These are phyloP conservation scores for Ceratobasidium sp. DNA, from an alignment of 1,284 basidiomycete species.

Conservation along the genomic window DNA sequence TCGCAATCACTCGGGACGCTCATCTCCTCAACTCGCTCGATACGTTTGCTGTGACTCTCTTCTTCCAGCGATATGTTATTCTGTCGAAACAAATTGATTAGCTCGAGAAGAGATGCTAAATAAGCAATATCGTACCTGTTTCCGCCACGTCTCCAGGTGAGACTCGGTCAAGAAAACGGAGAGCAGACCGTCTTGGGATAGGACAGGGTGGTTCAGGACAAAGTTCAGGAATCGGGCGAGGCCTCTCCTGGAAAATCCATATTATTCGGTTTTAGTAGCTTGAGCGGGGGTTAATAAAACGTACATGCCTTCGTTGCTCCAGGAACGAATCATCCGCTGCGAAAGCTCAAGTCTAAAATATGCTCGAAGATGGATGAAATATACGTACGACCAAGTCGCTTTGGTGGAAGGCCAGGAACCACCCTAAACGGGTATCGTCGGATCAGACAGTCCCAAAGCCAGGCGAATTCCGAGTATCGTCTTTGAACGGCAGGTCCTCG, in stretches of 20 bases:
- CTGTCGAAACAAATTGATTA: background rate
- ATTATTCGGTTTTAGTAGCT: background rate
- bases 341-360: background rate
- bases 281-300: slow-evolving; percentile 17
- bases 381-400: slow-evolving; percentile 85
- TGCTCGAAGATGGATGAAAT: background rate
- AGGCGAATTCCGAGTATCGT: slow-evolving; percentile 91
- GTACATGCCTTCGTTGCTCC: slow-evolving; percentile 81
- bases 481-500: slow-evolving; percentile 74
- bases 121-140: slow-evolving; percentile 59
- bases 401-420: slow-evolving; percentile 90
- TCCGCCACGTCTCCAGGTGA: slow-evolving; percentile 89
- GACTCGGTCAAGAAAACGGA: slow-evolving; percentile 84
- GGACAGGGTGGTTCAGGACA: slow-evolving; percentile 89
- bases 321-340: slow-evolving; percentile 88
- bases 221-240: slow-evolving; percentile 85
- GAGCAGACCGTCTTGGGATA: slow-evolving; percentile 87
- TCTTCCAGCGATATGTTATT: slow-evolving; percentile 75
- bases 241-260: slow-evolving; percentile 69
- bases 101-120: background rate
- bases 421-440: slow-evolving; percentile 90
- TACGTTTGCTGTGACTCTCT: slow-evolving; percentile 83
- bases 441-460: slow-evolving; percentile 85
- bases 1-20: slow-evolving; percentile 91
- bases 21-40: slow-evolving; percentile 90